Evolutionary conservation across 306 rosid species (phyloP).

Genomic region (Cicer judaicum): DNA sequence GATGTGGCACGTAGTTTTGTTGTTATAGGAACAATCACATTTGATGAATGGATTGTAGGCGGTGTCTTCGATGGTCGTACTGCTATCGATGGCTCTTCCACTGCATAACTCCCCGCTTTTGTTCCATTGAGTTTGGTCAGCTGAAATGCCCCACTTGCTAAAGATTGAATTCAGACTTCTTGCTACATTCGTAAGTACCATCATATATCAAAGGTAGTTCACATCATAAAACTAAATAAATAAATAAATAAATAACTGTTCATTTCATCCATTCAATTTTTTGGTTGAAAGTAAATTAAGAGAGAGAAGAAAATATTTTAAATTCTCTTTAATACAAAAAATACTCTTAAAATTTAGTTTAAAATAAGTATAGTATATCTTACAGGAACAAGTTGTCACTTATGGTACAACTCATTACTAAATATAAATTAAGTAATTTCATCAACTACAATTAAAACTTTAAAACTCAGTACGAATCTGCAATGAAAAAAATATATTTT

Average conservation of each 20-base stretch:
- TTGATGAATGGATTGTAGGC: conserved; percentile 68
- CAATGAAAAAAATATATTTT: background rate
- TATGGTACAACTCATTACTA: too few relatives aligned
- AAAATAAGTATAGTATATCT: too few relatives aligned
- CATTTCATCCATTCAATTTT: too few relatives aligned
- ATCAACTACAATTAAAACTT: background rate
- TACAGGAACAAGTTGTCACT: too few relatives aligned
- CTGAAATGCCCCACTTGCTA: conserved; percentile 54
- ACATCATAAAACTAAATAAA: too few relatives aligned
- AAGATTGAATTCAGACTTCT: conserved; percentile 67
- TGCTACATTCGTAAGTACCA: conserved; percentile 48
- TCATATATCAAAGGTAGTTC: background rate
- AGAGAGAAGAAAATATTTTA: too few relatives aligned
- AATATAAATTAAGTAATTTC: too few relatives aligned
- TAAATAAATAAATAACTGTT: too few relatives aligned
- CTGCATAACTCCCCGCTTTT: conserved; percentile 72
- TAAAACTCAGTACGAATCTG: background rate
- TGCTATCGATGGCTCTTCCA: conserved; percentile 57
- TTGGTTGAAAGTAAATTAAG: too few relatives aligned
- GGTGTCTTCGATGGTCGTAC: background rate
- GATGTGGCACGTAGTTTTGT: conserved; percentile 62
- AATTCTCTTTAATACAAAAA: too few relatives aligned
- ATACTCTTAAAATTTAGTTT: too few relatives aligned
- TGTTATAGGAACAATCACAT: conserved; percentile 59
- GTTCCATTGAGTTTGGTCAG: conserved; percentile 60